Evolutionary conservation across 1,284 basidiomycete species (phyloP).

Genomic region (Puccinia hordei): DNA sequence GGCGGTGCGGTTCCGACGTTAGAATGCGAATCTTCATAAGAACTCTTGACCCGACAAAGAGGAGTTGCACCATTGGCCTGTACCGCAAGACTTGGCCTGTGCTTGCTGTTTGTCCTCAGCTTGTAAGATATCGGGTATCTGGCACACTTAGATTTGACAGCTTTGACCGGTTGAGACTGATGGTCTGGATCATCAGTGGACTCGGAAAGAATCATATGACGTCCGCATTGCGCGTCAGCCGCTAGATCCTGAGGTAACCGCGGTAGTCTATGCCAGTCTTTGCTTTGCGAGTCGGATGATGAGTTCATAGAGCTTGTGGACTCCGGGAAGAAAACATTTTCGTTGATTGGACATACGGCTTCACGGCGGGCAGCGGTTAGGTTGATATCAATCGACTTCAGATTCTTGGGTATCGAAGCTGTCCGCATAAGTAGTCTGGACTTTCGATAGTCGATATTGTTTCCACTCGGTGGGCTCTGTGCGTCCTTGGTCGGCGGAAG

Average conservation of each 20-base stretch:
- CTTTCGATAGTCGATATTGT: neutral
- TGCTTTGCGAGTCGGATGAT: neutral
- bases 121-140: slow-evolving; percentile 28
- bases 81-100: neutral
- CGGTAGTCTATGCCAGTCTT: neutral
- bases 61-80: neutral
- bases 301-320: neutral
- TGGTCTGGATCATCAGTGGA: neutral
- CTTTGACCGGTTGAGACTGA: neutral
- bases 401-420: neutral
- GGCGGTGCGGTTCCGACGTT: neutral
- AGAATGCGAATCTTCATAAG: neutral
- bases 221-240: neutral
- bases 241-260: neutral
- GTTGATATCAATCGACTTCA: neutral
- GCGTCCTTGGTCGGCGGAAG: neutral
- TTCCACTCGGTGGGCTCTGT: neutral
- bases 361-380: neutral
- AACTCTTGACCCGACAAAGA: neutral
- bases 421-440: neutral
- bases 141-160: neutral
- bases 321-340: neutral
- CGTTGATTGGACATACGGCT: neutral
- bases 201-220: neutral
- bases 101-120: neutral